These are phyloP conservation scores for Ceraceosorus guamensis DNA, from an alignment of 1,284 basidiomycete genomes.

Conservation along the genomic window DNA sequence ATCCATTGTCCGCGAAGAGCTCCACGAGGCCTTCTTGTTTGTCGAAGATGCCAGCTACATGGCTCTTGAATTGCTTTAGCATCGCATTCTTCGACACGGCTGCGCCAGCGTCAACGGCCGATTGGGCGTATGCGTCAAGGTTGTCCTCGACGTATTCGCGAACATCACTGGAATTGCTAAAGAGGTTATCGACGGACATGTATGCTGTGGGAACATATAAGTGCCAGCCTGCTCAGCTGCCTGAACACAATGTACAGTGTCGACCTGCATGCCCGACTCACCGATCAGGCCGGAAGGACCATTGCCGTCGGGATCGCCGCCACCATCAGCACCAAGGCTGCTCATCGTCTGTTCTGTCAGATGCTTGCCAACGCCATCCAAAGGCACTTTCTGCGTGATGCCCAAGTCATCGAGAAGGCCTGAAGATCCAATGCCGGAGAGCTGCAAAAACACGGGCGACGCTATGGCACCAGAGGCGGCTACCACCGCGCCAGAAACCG, in stretches of 20 bases:
- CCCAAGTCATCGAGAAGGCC: conserved; percentile 42
- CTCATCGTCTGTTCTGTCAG: conserved; percentile 51
- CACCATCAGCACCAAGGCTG: conserved; percentile 26
- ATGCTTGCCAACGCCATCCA: conserved; percentile 48
- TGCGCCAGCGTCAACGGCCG: conserved; percentile 25
- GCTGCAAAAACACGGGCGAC: conserved; percentile 51
- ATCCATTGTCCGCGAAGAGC: conserved; percentile 4
- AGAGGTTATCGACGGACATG: conserved; percentile 22
- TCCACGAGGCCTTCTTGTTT: conserved; percentile 25
- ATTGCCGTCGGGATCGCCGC: conserved; percentile 21
- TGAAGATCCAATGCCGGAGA: conserved; percentile 50
- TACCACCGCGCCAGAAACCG: no score
- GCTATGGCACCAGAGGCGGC: conserved; percentile 51
- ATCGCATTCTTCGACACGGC: conserved; percentile 20
- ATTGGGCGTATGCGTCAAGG: conserved; percentile 25
- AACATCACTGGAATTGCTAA: conserved; percentile 22
- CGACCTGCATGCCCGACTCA: no score
- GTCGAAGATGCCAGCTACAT: conserved; percentile 24
- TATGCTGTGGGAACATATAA: no score
- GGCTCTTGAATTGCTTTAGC: conserved; percentile 22
- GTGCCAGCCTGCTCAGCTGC: no score
- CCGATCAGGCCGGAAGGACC: conserved; percentile 40
- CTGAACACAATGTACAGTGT: no score
- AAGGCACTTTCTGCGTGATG: conserved; percentile 39
- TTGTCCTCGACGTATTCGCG: conserved; percentile 22